Base-by-base conservation (phyloP, 345 rosid species). In the Erysimum cheiranthoides region DNA sequence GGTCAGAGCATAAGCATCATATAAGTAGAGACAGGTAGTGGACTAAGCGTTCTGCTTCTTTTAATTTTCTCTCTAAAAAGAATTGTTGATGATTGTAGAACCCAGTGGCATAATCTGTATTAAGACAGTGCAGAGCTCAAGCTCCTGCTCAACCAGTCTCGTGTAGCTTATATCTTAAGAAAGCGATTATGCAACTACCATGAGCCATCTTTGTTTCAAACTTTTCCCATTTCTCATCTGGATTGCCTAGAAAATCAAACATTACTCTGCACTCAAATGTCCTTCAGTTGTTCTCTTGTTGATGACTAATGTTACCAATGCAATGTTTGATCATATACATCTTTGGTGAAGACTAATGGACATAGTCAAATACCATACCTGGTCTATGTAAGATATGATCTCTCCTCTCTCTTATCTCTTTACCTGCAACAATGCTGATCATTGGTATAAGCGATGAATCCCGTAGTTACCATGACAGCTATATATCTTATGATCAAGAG, bases 21-120 rank as follows among this genome's bases (percentile, higher is more conserved):
- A 56, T 42, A 70, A 76, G 76, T 61, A 70, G 76, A 70, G 65
- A 76, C 66, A 63, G 71, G 45, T 76, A 76, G 63, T 60, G 70
- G 42, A 51, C 39, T 51, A 61, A 49, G 68, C 57, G 46, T 53
- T 17, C 70, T 73, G 53, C 36, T 53, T 32, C 39, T 35, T 39
- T 43, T 42, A 42, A 1, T 40, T 4, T 39, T 34, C 2, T 45
- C 27, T 16, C 5, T 31, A 25, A 30, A 70, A 62, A 35, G 66
- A 52, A 42, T 61, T 75, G 70, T 69, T 56, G 34, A 70, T 62
- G 47, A 57, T 63, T 63, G 75, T 77, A 63, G 60, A 70, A 67
- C 36, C 35, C 27, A 53, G 60, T 53, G 61, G 61, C 61, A 56
- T 18, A 35, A 17, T 77, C 27, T 64, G 71, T 63, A 69, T 52